Evolutionary conservation across 306 rosid genomes (phyloP).

Genomic region (Rosa rugosa): DNA sequence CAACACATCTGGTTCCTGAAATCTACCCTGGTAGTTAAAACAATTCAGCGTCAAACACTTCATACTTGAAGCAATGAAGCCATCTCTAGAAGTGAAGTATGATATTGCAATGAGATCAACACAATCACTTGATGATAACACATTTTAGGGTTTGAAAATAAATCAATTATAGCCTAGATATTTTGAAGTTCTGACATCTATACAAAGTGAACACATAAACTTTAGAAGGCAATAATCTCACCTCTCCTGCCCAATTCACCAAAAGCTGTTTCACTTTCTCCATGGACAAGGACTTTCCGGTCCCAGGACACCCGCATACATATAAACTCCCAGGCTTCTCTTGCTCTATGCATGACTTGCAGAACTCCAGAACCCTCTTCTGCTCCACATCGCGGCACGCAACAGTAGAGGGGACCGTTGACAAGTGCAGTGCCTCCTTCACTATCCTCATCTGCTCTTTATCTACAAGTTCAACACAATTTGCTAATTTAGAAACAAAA

Average conservation of each 20-base stretch:
- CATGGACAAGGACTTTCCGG: slow-evolving; percentile 79
- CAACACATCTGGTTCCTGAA: slow-evolving; percentile 58
- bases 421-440: slow-evolving; percentile 77
- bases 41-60: slow-evolving; percentile 1
- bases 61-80: background rate
- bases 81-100: background rate
- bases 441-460: slow-evolving; percentile 52
- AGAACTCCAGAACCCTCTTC: slow-evolving; percentile 62
- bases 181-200: background rate
- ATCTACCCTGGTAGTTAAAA: slow-evolving; percentile 43
- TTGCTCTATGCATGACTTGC: slow-evolving; percentile 60
- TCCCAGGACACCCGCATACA: slow-evolving; percentile 89
- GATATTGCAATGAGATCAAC: background rate
- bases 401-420: slow-evolving; percentile 55
- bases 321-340: slow-evolving; percentile 80
- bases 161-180: background rate
- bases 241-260: slow-evolving; percentile 69
- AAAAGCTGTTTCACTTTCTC: slow-evolving; percentile 61
- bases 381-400: slow-evolving; percentile 84
- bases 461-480: slow-evolving; percentile 37
- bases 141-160: background rate
- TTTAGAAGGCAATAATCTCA: slow-evolving; percentile 5
- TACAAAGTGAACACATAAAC: background rate
- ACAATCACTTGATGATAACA: no score
- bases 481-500: background rate